A percentile compares a stretch with the other conserved stretches of the same genome.
These are phyloP conservation scores for Ceratobasidium sp. DNA, from an alignment of 1,284 basidiomycete species.

Conservation along the genomic window DNA sequence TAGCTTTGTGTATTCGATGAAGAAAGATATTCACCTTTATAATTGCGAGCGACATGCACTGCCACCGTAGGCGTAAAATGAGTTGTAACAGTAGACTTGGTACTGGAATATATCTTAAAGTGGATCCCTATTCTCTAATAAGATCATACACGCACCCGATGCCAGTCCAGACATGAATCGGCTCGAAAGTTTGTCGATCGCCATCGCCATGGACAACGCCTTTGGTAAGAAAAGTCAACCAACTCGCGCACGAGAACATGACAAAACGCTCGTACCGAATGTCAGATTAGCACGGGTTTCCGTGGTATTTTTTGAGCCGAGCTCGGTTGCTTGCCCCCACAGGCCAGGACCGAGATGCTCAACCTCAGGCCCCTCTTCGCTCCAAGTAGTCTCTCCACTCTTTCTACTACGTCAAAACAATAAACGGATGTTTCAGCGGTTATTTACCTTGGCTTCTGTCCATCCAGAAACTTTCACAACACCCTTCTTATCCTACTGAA, in stretches of 20 bases:
- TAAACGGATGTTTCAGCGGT: neutral
- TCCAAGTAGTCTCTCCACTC: neutral
- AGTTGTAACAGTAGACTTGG: constrained; percentile 7
- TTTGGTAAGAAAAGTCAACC: neutral
- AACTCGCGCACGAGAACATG: neutral
- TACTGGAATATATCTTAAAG: neutral
- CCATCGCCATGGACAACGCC: constrained; percentile 27
- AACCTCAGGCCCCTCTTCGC: neutral
- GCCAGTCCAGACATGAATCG: constrained; percentile 12
- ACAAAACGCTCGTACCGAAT: neutral
- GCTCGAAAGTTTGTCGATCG: constrained; percentile 1
- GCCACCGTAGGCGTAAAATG: constrained; percentile 9
- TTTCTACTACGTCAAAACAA: neutral
- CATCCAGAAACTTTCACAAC: constrained; percentile 9
- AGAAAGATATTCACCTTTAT: neutral
- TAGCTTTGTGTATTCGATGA: too few species aligned
- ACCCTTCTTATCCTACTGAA: constrained; percentile 1
- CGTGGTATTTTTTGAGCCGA: neutral
- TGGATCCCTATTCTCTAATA: neutral
- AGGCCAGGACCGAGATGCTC: neutral
- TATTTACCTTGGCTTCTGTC: constrained; percentile 11
- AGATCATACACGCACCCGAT: constrained; percentile 10
- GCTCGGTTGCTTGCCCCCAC: neutral
- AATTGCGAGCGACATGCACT: constrained; percentile 17
- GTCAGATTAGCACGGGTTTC: constrained; percentile 14